A percentile compares a stretch with the other conserved stretches of the same genome.
Evolutionary conservation across 2,329 filamentous ascomycete species (phyloP).

Genomic region (Penicillium crustosum): DNA sequence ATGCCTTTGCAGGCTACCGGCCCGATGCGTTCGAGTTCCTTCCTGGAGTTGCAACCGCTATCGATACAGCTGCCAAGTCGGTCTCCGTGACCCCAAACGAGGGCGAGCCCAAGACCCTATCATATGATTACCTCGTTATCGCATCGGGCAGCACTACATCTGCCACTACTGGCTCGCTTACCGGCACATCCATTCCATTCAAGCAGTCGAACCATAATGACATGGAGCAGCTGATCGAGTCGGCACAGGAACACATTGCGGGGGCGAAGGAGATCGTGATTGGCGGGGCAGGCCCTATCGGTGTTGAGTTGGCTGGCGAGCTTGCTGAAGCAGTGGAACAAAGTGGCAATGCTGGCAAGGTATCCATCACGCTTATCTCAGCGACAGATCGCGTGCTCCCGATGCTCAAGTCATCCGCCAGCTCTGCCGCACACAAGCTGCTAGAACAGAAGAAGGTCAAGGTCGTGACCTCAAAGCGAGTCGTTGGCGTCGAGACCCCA

Average conservation of each 20-base stretch:
- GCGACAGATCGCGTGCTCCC: slow-evolving; percentile 30
- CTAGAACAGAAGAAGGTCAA: slow-evolving; percentile 52
- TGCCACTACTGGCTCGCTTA: slow-evolving; percentile 36
- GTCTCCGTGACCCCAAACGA: slow-evolving; percentile 45
- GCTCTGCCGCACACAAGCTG: slow-evolving; percentile 46
- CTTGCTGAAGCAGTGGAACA: slow-evolving; percentile 42
- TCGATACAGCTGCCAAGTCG: slow-evolving; percentile 47
- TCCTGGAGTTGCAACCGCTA: slow-evolving; percentile 48
- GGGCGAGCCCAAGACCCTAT: slow-evolving; percentile 31
- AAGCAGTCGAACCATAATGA: slow-evolving; percentile 45
- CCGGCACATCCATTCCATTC: slow-evolving; percentile 38
- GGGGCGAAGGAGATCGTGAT: slow-evolving; percentile 48
- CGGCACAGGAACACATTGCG: slow-evolving; percentile 37
- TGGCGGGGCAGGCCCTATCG: slow-evolving; percentile 51
- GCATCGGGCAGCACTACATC: slow-evolving; percentile 55
- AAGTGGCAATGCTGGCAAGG: slow-evolving; percentile 35
- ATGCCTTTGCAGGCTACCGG: slow-evolving; percentile 53
- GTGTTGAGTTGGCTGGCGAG: slow-evolving; percentile 52
- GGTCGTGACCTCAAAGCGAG: slow-evolving; percentile 39
- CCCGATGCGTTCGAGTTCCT: slow-evolving; percentile 52
- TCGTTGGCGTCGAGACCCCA: slow-evolving; percentile 33
- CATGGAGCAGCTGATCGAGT: slow-evolving; percentile 34
- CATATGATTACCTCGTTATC: slow-evolving; percentile 57
- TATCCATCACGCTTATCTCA: slow-evolving; percentile 40
- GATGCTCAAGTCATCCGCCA: slow-evolving; percentile 30